These are phyloP conservation scores for Lepiota subincarnata DNA, from an alignment of 768 basidiomycete genomes.

Conservation along the genomic window DNA sequence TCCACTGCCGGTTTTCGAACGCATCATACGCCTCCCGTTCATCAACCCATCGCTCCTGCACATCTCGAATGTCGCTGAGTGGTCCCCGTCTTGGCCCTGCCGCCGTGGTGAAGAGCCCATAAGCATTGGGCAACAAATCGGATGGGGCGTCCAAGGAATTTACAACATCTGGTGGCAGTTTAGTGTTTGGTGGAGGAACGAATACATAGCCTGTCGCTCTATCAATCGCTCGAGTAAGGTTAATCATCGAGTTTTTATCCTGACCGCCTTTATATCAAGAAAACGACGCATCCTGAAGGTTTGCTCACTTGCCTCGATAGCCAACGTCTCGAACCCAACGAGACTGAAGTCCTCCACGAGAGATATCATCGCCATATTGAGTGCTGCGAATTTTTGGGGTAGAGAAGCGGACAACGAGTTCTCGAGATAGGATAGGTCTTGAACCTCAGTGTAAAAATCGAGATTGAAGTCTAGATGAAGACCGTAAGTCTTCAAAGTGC, in stretches of 20 bases:
- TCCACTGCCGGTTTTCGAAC: conserved; percentile 74
- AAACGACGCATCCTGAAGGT: neutral
- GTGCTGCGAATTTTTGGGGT: conserved; percentile 61
- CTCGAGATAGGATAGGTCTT: conserved; percentile 87
- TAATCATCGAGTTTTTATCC: conserved; percentile 95
- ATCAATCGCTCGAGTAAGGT: conserved; percentile 80
- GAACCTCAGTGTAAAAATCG: conserved; percentile 96
- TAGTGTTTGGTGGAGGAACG: conserved; percentile 45
- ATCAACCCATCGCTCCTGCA: conserved; percentile 96
- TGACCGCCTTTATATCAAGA: conserved; percentile 23
- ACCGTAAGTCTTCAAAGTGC: conserved; percentile 1
- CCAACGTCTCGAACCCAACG: conserved; percentile 94
- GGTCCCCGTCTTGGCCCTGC: conserved; percentile 48
- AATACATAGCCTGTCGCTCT: conserved; percentile 91
- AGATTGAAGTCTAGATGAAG: conserved; percentile 81
- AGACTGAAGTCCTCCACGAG: conserved; percentile 91
- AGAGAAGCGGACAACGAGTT: conserved; percentile 60
- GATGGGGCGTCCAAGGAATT: conserved; percentile 32
- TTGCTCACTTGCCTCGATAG: conserved; percentile 68
- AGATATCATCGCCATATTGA: conserved; percentile 89
- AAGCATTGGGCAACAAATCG: conserved; percentile 56
- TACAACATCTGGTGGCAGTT: conserved; percentile 32
- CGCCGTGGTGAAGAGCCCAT: conserved; percentile 65
- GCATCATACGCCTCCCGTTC: conserved; percentile 78
- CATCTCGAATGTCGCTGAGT: conserved; percentile 58